Evolutionary conservation across 2,329 filamentous ascomycete genomes (phyloP).

Genomic region (Thielaviopsis populi): DNA sequence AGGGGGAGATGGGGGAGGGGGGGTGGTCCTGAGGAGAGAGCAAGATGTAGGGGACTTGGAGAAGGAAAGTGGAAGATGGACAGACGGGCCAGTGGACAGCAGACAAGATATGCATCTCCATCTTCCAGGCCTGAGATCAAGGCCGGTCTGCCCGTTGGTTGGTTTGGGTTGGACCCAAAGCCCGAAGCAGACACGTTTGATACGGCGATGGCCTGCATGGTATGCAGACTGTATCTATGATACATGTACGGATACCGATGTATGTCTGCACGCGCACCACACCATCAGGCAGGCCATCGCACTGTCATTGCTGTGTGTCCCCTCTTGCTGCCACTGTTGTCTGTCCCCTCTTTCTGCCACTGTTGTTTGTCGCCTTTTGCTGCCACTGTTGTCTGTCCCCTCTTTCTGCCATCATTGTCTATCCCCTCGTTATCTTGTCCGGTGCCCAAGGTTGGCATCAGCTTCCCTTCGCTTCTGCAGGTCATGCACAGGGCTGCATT

Average conservation of each 20-base stretch:
- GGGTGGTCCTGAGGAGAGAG: neutral
- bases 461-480: neutral
- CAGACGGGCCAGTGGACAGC: neutral
- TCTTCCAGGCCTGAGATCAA: neutral
- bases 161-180: neutral
- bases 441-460: neutral
- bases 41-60: neutral
- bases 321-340: neutral
- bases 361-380: neutral
- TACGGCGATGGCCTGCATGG: neutral
- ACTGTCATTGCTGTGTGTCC: neutral
- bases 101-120: neutral
- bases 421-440: neutral
- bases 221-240: neutral
- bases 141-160: neutral
- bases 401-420: neutral
- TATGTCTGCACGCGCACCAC: neutral
- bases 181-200: neutral
- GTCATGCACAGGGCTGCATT: slow-evolving; percentile 3
- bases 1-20: too few species aligned
- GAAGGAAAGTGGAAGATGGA: neutral
- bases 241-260: neutral
- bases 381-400: neutral
- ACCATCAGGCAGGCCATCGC: neutral
- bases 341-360: neutral